These are phyloP conservation scores for Furcasterigmium furcatum DNA, from an alignment of 2,329 filamentous ascomycete species.

Conservation along the genomic window DNA sequence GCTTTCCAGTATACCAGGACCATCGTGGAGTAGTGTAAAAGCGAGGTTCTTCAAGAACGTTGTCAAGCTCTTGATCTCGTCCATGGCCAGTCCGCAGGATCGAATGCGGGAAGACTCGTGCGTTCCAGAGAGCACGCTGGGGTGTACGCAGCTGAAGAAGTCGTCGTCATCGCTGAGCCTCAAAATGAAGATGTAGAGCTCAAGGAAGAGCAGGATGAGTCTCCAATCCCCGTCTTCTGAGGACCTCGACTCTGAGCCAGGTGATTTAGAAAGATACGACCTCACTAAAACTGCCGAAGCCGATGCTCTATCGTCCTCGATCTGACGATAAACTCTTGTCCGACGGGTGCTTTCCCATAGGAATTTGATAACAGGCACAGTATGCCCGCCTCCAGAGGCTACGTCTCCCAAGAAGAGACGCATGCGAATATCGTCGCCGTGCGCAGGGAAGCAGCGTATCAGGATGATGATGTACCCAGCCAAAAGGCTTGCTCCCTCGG, in stretches of 20 bases:
- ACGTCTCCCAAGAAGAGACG: slow-evolving; percentile 80
- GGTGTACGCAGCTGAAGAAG: slow-evolving; percentile 66
- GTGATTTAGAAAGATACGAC: slow-evolving; percentile 15
- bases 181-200: slow-evolving; percentile 89
- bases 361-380: slow-evolving; percentile 70
- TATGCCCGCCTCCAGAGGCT: slow-evolving; percentile 29
- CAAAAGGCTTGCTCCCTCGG: slow-evolving; percentile 53
- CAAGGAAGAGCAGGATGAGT: slow-evolving; percentile 83
- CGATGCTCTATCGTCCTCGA: slow-evolving; percentile 5
- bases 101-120: slow-evolving; percentile 41
- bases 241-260: slow-evolving; percentile 15
- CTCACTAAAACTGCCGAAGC: slow-evolving; percentile 18
- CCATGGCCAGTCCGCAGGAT: slow-evolving; percentile 65
- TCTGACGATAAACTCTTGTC: slow-evolving; percentile 25
- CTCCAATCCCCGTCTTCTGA: slow-evolving; percentile 66
- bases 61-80: slow-evolving; percentile 71
- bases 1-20: slow-evolving; percentile 52
- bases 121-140: slow-evolving; percentile 29
- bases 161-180: slow-evolving; percentile 96
- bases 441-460: slow-evolving; percentile 77
- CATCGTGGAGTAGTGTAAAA: slow-evolving; percentile 85
- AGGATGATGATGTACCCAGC: slow-evolving; percentile 86
- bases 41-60: slow-evolving; percentile 87
- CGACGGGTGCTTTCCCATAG: slow-evolving; percentile 68
- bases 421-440: slow-evolving; percentile 89